Conservation (phyloP, 202 grass and related monocot genomes). For the Musa balbisiana region DNA sequence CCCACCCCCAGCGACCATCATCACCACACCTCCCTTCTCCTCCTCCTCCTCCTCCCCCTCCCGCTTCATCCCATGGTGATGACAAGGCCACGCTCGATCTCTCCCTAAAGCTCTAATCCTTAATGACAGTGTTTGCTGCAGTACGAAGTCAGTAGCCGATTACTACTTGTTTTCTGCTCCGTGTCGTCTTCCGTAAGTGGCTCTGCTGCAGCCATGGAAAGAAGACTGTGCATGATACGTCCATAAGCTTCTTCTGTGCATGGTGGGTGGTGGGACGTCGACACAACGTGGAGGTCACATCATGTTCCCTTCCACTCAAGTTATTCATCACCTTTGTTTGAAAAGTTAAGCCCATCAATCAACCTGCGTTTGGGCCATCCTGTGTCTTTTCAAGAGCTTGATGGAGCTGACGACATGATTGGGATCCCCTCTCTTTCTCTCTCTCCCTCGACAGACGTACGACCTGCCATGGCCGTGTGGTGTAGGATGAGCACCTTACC, state of each 20-base stretch:
- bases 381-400: too few species aligned
- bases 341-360: neutral
- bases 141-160: too few species aligned
- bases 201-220: too few species aligned
- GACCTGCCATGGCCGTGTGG: too few species aligned
- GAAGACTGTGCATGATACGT: too few species aligned
- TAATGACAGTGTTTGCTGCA: neutral
- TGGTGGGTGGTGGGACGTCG: neutral
- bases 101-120: conserved; percentile 21
- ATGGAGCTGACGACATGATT: too few species aligned
- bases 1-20: conserved; percentile 7
- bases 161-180: too few species aligned
- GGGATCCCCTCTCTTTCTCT: too few species aligned
- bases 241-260: neutral
- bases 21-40: neutral
- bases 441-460: too few species aligned
- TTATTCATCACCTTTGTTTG: neutral
- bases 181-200: too few species aligned
- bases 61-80: neutral
- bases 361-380: neutral
- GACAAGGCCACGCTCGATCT: conserved; percentile 23
- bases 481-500: too few species aligned
- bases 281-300: neutral
- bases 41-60: neutral
- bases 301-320: neutral